phyloP scores from a whole-genome alignment of 2,329 filamentous ascomycete species.

The Fusarium miscanthi region DNA sequence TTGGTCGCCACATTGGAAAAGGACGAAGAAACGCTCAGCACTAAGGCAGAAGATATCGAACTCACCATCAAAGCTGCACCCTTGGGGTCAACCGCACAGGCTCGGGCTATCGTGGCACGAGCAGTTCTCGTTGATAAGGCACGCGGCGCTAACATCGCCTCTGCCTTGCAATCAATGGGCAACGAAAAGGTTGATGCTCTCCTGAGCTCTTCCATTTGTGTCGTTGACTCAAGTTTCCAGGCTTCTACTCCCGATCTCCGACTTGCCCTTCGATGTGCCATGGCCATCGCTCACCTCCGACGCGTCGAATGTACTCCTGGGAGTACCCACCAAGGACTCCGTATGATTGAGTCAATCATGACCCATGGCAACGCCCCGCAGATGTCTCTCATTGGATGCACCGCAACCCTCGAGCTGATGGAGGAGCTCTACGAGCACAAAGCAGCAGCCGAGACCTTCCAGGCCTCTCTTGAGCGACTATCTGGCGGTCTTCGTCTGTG shows the following conservation, averaged over 20 bases:
- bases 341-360: constrained; percentile 62
- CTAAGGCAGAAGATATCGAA: constrained; percentile 62
- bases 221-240: constrained; percentile 59
- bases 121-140: constrained; percentile 66
- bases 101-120: constrained; percentile 68
- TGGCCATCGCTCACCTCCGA: constrained; percentile 69
- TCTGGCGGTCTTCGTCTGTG: constrained; percentile 69
- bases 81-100: constrained; percentile 77
- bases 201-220: constrained; percentile 48
- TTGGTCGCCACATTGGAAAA: constrained; percentile 72
- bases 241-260: constrained; percentile 62
- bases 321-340: constrained; percentile 56
- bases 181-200: constrained; percentile 45
- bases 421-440: constrained; percentile 61
- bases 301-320: constrained; percentile 52
- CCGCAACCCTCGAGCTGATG: constrained; percentile 69
- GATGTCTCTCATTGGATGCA: constrained; percentile 69
- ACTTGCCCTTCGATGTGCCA: constrained; percentile 68
- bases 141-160: constrained; percentile 66
- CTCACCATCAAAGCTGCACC: constrained; percentile 81
- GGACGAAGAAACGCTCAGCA: constrained; percentile 48
- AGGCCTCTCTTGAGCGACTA: constrained; percentile 64
- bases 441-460: constrained; percentile 59
- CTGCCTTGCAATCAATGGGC: constrained; percentile 63
- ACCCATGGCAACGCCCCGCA: constrained; percentile 54